Evolutionary conservation across 2,329 filamentous ascomycete species (phyloP).

Genomic region (Talaromyces funiculosus): DNA sequence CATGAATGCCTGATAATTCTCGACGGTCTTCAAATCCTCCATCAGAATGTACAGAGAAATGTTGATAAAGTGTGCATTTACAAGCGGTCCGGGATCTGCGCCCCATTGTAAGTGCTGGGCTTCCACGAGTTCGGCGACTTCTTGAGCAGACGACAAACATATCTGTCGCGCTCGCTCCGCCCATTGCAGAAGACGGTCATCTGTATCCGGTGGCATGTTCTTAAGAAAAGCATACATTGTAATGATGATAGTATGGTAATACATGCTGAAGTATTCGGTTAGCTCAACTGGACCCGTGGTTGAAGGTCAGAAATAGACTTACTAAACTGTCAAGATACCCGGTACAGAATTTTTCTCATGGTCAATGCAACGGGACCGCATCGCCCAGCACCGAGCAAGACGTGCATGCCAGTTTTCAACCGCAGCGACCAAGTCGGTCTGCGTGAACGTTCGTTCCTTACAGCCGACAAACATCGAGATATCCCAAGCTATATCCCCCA

Average conservation of each 20-base stretch:
- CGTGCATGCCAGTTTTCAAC: constrained; percentile 19
- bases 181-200: constrained; percentile 1
- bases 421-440: constrained; percentile 12
- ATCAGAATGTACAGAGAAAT: constrained; percentile 24
- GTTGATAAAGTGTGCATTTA: constrained; percentile 23
- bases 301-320: constrained; percentile 9
- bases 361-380: constrained; percentile 23
- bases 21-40: constrained; percentile 19
- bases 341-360: constrained; percentile 19
- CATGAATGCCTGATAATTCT: constrained; percentile 23
- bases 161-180: constrained; percentile 15
- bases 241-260: constrained; percentile 24
- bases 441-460: constrained; percentile 13
- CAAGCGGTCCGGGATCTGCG: constrained; percentile 23
- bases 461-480: constrained; percentile 10
- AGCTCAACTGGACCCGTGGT: not conserved
- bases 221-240: constrained; percentile 26
- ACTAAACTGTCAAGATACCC: constrained; percentile 25
- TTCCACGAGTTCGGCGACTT: constrained; percentile 21
- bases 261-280: constrained; percentile 16
- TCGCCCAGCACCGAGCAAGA: constrained; percentile 22
- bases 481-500: constrained; percentile 21
- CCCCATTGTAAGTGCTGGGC: constrained; percentile 26
- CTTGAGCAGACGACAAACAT: constrained; percentile 20
- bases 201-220: constrained; percentile 9